A percentile compares a stretch with the other conserved stretches of the same genome.
Conservation (phyloP, 148 eudicot species). For the Rhododendron vialii region DNA sequence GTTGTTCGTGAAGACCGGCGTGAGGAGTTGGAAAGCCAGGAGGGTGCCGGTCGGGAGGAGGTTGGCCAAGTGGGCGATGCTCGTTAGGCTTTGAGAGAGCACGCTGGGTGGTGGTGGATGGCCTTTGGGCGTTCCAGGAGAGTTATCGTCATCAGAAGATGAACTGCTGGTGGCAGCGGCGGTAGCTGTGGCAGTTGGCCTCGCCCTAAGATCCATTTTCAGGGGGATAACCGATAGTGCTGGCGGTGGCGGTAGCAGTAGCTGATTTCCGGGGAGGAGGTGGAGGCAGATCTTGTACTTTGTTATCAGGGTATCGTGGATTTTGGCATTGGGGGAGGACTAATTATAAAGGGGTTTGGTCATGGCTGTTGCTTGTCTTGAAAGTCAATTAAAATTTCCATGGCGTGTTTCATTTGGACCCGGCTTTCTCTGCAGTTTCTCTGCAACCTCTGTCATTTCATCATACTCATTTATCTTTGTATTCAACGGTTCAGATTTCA, state of each 20-base stretch:
- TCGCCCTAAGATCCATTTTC: conserved; percentile 27
- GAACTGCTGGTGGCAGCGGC: background rate
- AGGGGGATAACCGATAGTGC: background rate
- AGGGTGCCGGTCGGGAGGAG: conserved; percentile 47
- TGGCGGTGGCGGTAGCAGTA: background rate
- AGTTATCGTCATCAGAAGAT: background rate
- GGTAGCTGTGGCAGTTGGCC: background rate
- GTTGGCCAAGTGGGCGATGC: conserved; percentile 38
- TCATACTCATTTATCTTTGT: too few species aligned
- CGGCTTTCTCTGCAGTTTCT: too few species aligned
- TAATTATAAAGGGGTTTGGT: background rate
- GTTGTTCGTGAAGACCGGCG: conserved; percentile 35
- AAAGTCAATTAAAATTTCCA: background rate
- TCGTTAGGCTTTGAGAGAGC: conserved; percentile 4
- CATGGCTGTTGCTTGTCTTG: background rate
- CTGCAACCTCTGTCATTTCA: too few species aligned
- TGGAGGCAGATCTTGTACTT: background rate
- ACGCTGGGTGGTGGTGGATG: conserved; percentile 1
- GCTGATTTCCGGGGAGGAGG: background rate
- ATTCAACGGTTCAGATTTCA: too few species aligned
- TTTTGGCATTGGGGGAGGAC: background rate
- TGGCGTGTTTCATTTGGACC: background rate
- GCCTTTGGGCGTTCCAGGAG: background rate
- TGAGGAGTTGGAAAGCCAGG: conserved; percentile 33
- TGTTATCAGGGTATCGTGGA: background rate